Base-by-base conservation (phyloP, 2,329 filamentous ascomycete species). In the Incumbomyces lentus region DNA sequence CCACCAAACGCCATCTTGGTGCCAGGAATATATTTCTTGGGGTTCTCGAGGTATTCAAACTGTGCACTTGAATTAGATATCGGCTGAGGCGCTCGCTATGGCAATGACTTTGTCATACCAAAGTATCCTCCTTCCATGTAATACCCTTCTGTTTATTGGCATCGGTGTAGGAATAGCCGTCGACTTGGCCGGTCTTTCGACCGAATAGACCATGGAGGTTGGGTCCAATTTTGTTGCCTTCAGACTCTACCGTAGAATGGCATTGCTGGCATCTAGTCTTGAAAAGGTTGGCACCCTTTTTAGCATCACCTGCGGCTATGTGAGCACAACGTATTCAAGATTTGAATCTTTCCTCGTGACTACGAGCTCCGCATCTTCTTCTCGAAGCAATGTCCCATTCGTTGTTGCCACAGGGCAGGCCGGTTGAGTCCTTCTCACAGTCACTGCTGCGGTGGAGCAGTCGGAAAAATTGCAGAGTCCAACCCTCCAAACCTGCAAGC, bases 1-100 rank as follows among this genome's bases (percentile, higher is more conserved):
- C 92, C 92, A 75, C 92, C 92, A 68, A 96, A 98, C 63, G 92
- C 92, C 92, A 98, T 98, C 87, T 96, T 98, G 76, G 92, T 98
- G 61, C 92, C 92, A 60, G 92, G 92, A 58, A 98, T 95, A 82
- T 89, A 98, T 81, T 96, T 96, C 84, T 98, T 98, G 75, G 92
- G 92, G 84, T 96, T 96, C 81, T 98, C 92, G 64, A 98, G 89
- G 82, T 98, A 98, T 59, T 82, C 79, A 74, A 95, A 96, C 86
- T 89, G 55, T 8, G 14, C 26, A 18, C 33, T 40, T 40, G 19
- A 39, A 41, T 32, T 31, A 47, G 14, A 18, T 16, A 40, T 39
- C 13, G 7, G 6, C 13, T 6, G 37, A 10, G 40, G 26, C 26
- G 29, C 18, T 40, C 37, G 14, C 3, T 12, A 43, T 13, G 10